phyloP scores from a whole-genome alignment of 192 early-diverging fungal species.

The Thamnidium elegans region DNA sequence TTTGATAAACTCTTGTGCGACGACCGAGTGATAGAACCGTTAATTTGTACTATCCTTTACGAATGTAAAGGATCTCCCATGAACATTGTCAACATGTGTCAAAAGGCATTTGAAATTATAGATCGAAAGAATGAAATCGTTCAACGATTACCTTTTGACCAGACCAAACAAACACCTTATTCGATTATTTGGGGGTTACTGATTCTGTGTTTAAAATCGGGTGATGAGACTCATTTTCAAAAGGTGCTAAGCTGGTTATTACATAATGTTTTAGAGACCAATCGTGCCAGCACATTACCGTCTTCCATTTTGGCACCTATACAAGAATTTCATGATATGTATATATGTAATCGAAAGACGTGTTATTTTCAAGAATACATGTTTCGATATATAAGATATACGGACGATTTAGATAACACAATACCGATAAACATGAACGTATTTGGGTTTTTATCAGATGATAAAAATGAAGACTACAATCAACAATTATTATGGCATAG shows the following conservation, averaged over 20 bases:
- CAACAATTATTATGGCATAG: conserved; percentile 2
- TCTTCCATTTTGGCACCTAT: conserved; percentile 21
- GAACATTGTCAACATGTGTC: conserved; percentile 10
- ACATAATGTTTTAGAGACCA: not conserved
- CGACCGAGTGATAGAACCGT: conserved; percentile 20
- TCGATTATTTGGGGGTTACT: conserved; percentile 16
- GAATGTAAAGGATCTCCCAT: conserved; percentile 10
- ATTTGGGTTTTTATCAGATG: conserved; percentile 6
- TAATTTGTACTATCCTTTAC: conserved; percentile 17
- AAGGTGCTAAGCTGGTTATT: not conserved
- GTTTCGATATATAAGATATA: conserved; percentile 14
- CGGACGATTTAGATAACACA: conserved; percentile 1
- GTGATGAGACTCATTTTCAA: conserved; percentile 11
- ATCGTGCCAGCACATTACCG: not conserved
- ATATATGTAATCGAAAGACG: not conserved
- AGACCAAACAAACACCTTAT: not conserved
- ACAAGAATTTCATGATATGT: conserved; percentile 21
- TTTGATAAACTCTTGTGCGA: conserved; percentile 17
- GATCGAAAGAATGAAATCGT: conserved; percentile 8
- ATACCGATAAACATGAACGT: not conserved
- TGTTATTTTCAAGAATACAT: conserved; percentile 30
- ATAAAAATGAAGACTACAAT: not conserved
- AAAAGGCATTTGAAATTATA: conserved; percentile 14
- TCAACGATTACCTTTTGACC: not conserved
- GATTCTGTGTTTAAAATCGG: conserved; percentile 17